Evolutionary conservation across 179 eudicot genomes (phyloP).

Genomic region (Heliamphora pulchella): DNA sequence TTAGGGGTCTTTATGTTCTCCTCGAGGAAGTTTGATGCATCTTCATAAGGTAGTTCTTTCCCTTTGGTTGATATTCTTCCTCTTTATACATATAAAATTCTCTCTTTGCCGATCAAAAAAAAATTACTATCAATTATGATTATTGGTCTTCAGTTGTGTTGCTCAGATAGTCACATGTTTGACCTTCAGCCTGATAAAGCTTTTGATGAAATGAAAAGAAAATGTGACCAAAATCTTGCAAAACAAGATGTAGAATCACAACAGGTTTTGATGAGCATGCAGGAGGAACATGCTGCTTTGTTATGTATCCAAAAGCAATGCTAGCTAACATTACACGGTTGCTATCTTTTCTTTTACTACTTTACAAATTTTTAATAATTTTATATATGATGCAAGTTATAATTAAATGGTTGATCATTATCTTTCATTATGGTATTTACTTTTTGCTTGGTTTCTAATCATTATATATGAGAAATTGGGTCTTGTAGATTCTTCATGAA

Average conservation of each 20-base stretch:
- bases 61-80: too few species aligned
- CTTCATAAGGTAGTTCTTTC: too few species aligned
- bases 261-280: conserved; percentile 38
- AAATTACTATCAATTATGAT: too few species aligned
- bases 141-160: conserved; percentile 1
- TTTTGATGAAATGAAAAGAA: conserved; percentile 54
- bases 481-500: conserved; percentile 1
- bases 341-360: neutral
- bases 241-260: conserved; percentile 60
- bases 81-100: too few species aligned
- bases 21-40: too few species aligned
- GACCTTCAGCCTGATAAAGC: conserved; percentile 58
- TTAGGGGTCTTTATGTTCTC: too few species aligned
- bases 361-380: neutral
- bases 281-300: conserved; percentile 70
- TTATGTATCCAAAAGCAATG: conserved; percentile 34
- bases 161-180: conserved; percentile 13
- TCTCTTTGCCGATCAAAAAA: too few species aligned
- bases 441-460: neutral
- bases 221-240: conserved; percentile 49
- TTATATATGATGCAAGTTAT: neutral
- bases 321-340: neutral
- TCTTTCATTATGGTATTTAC: too few species aligned
- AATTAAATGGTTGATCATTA: neutral
- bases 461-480: neutral